These are phyloP conservation scores for Eragrostis nindensis DNA, from an alignment of 176 grass and related monocot species.

Conservation along the genomic window DNA sequence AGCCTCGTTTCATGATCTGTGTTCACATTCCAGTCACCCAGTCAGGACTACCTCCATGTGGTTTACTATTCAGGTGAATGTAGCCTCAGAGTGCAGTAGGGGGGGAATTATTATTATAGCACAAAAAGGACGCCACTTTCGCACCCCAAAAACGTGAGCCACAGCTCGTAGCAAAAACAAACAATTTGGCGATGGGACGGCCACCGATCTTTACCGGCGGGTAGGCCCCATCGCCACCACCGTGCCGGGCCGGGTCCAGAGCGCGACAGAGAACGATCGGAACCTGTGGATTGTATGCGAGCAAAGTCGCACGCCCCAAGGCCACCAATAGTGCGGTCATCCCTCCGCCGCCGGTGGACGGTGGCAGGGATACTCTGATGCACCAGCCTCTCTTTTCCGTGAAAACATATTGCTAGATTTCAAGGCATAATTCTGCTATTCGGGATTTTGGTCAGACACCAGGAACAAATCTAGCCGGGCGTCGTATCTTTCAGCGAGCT, in stretches of 20 bases:
- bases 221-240: background rate
- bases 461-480: background rate
- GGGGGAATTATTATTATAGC: too few species aligned
- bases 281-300: background rate
- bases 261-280: constrained; percentile 15
- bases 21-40: background rate
- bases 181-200: background rate
- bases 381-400: background rate
- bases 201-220: background rate
- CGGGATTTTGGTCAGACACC: background rate
- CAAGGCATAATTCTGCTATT: background rate
- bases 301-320: constrained; percentile 4
- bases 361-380: background rate
- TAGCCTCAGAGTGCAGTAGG: too few species aligned
- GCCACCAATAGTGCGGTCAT: constrained; percentile 47
- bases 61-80: background rate
- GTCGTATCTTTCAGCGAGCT: constrained; percentile 1
- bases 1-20: background rate
- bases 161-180: background rate
- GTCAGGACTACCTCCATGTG: too few species aligned
- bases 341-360: background rate
- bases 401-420: constrained; percentile 2
- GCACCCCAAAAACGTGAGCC: background rate
- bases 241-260: background rate
- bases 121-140: background rate